These are phyloP conservation scores for Misopates orontium DNA, from an alignment of 257 asterid genomes.

Conservation along the genomic window DNA sequence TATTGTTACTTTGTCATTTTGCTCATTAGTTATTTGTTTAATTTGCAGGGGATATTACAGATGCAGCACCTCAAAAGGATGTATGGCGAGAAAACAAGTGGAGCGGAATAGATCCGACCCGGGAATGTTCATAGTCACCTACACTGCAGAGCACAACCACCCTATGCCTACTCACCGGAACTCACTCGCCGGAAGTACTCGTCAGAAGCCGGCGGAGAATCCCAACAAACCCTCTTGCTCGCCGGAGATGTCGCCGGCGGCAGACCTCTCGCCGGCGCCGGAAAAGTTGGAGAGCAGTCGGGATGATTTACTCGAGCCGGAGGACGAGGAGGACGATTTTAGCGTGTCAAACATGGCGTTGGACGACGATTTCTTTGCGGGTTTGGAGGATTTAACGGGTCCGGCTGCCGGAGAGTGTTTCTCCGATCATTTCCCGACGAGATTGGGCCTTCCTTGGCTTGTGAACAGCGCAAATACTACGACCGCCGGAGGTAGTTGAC, in stretches of 20 bases:
- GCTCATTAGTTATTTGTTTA: background rate
- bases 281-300: conserved; percentile 54
- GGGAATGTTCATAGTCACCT: conserved; percentile 55
- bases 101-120: conserved; percentile 61
- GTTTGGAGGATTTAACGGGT: conserved; percentile 63
- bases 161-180: conserved; percentile 56
- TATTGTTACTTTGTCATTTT: background rate
- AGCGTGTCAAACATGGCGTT: conserved; percentile 43
- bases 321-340: conserved; percentile 41
- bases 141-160: conserved; percentile 69
- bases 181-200: conserved; percentile 56
- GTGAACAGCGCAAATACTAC: conserved; percentile 46
- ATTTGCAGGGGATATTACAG: conserved; percentile 54
- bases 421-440: conserved; percentile 38
- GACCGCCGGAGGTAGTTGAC: conserved; percentile 69
- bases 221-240: conserved; percentile 43
- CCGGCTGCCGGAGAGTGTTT: conserved; percentile 34
- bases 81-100: conserved; percentile 72
- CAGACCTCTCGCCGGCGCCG: conserved; percentile 45
- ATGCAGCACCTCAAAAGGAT: conserved; percentile 60
- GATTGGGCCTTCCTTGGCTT: conserved; percentile 55
- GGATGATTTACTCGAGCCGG: conserved; percentile 42
- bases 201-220: conserved; percentile 39
- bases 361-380: conserved; percentile 72
- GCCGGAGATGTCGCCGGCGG: conserved; percentile 43